Conservation (phyloP, 306 rosid genomes). For the Amphicarpaea edgeworthii region DNA sequence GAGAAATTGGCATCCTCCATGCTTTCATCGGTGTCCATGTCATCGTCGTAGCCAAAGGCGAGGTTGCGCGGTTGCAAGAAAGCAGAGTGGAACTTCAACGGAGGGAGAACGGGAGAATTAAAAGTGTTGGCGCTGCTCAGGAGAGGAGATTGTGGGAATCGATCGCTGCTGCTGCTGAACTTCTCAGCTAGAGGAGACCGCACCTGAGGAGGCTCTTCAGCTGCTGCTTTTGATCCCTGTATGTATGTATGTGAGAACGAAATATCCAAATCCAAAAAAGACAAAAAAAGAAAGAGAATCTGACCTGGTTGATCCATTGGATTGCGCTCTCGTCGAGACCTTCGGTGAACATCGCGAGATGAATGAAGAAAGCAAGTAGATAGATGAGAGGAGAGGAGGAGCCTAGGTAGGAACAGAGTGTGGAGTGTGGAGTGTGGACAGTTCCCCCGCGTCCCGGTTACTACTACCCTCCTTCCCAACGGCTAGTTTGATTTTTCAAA, state of each 20-base stretch:
- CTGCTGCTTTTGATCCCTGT: background rate
- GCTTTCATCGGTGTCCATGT: slow-evolving; percentile 44
- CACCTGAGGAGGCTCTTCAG: background rate
- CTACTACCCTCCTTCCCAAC: no score
- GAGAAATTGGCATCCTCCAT: slow-evolving; percentile 51
- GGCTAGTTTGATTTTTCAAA: no score
- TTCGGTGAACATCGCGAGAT: slow-evolving; percentile 77
- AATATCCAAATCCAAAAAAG: no score
- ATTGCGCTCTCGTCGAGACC: slow-evolving; percentile 94
- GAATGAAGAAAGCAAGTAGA: no score
- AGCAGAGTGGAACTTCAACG: slow-evolving; percentile 71
- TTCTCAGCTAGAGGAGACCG: no score
- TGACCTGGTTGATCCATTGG: slow-evolving; percentile 88
- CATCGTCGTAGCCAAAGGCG: slow-evolving; percentile 38
- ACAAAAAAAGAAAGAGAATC: background rate
- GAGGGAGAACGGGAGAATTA: slow-evolving; percentile 69
- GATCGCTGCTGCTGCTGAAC: slow-evolving; percentile 14
- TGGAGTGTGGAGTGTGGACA: no score
- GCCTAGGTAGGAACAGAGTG: no score
- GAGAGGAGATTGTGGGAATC: slow-evolving; percentile 69
- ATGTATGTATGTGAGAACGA: no score
- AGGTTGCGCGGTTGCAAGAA: slow-evolving; percentile 61
- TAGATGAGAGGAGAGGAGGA: no score
- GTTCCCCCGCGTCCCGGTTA: no score
- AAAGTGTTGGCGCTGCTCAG: slow-evolving; percentile 45